These are phyloP conservation scores for Bauhinia variegata DNA, from an alignment of 306 rosid genomes.

Conservation along the genomic window DNA sequence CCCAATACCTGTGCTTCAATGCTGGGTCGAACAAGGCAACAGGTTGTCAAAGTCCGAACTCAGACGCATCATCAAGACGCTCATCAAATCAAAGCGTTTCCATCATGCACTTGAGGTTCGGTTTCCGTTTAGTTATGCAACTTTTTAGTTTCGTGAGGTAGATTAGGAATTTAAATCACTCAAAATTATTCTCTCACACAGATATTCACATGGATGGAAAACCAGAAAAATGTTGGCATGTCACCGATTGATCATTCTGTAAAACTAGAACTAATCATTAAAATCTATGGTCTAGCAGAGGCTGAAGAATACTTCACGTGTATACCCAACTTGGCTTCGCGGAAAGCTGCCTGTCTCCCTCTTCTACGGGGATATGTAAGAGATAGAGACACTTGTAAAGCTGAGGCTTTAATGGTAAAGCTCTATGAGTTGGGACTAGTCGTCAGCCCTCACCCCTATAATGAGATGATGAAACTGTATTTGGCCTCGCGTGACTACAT, in stretches of 20 bases:
- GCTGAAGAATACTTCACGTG: constrained; percentile 68
- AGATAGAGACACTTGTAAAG: constrained; percentile 54
- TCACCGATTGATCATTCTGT: constrained; percentile 59
- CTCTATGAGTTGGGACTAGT: constrained; percentile 69
- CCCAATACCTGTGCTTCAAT: constrained; percentile 50
- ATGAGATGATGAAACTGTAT: constrained; percentile 93
- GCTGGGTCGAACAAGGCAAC: constrained; percentile 47
- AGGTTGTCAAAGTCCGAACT: constrained; percentile 52
- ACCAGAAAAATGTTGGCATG: constrained; percentile 41
- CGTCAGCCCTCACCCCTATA: constrained; percentile 62
- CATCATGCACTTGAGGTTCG: constrained; percentile 67
- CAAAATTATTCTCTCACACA: constrained; percentile 32
- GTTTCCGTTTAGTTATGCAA: not conserved
- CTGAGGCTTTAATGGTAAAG: constrained; percentile 73
- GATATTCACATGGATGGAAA: constrained; percentile 69
- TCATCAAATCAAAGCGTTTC: constrained; percentile 59
- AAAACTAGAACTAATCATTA: constrained; percentile 58
- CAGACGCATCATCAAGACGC: constrained; percentile 49
- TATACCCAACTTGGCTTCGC: constrained; percentile 52
- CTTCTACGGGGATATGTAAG: constrained; percentile 67
- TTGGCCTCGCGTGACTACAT: constrained; percentile 54
- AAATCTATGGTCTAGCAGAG: constrained; percentile 52
- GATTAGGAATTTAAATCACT: constrained; percentile 15
- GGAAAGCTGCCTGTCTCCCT: constrained; percentile 60
- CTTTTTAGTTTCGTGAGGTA: not conserved